Evolutionary conservation across 306 rosid species (phyloP), one percentile per base, ranked within the genome.

Genomic region (Vachellia collinsii): DNA sequence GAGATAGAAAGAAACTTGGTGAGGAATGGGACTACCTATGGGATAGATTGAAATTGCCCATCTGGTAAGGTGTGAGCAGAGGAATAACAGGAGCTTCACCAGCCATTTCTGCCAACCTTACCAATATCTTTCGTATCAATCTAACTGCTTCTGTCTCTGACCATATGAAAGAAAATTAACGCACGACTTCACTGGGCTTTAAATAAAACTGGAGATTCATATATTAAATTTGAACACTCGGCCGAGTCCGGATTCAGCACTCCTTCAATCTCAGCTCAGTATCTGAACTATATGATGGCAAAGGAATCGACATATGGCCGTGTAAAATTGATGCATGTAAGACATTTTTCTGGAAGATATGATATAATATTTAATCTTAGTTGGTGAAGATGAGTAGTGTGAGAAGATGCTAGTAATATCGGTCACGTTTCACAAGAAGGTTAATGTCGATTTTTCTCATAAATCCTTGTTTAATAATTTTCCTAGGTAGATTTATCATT

Each of bases 11-110:
- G 34, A 58, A 22, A 58, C 6, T n/a, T 10, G 3, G 17, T 39
- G 5, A 8, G 8, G 7, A 64, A 43, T 16, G 1, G 13, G 13
- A 67, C 17, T 69, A 69, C 54, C 74, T 69, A 43, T 69, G 74
- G 36, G 74, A 42, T 43, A 69, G 53, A 43, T 69, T 69, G 74
- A 69, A 69, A 0, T 43, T 69, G 16, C 74, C 54, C 74, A 69
- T 69, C 74, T 69, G 20, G 11, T 69, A 61, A 23, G 67, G 38
- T 4, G 39, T 61, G 16, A 61, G 67, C 36, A 61, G 37, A 61
- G 67, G 67, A 61, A 61, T 61, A 25, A 61, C 8, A 34, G 39
- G 19, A 61, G 39, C 39, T 23, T 61, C 3, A 61, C 17, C 38
- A 12, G 67, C 67, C 67, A 61, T 61, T 61, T 25, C 16, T 61